Evolutionary conservation across 2,329 filamentous ascomycete genomes (phyloP).

Genomic region (Neopestalotiopsis sp.): DNA sequence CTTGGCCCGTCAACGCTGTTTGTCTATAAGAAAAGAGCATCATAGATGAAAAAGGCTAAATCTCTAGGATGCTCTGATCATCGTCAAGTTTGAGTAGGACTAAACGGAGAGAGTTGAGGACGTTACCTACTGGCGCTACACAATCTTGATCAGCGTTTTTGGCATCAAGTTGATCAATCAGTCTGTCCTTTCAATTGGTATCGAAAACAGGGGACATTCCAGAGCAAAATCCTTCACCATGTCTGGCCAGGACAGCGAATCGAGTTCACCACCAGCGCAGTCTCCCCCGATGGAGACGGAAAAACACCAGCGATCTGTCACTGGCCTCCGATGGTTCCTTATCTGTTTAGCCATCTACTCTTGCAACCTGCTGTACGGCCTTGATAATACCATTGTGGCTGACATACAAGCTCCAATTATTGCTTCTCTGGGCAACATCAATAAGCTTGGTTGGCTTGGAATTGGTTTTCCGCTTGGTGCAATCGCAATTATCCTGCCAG

Average conservation of each 20-base stretch:
- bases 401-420: constrained; percentile 46
- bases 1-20: neutral
- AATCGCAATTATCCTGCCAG: constrained; percentile 32
- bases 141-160: no score
- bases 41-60: no score
- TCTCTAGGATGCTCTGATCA: no score
- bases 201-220: no score
- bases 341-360: neutral
- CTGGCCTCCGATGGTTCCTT: neutral
- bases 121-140: no score
- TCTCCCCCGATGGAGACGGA: neutral
- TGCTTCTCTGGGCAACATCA: constrained; percentile 35
- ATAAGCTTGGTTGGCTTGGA: constrained; percentile 44
- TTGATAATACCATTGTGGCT: constrained; percentile 50
- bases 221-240: neutral
- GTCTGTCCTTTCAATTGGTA: no score
- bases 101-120: no score
- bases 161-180: no score
- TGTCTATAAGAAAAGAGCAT: neutral
- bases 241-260: neutral
- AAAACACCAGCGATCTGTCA: neutral
- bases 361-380: constrained; percentile 37
- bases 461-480: constrained; percentile 42
- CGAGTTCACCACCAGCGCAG: neutral
- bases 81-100: no score